Conservation (phyloP, 2,329 filamentous ascomycete genomes). For the Bipolaris bicolor region DNA sequence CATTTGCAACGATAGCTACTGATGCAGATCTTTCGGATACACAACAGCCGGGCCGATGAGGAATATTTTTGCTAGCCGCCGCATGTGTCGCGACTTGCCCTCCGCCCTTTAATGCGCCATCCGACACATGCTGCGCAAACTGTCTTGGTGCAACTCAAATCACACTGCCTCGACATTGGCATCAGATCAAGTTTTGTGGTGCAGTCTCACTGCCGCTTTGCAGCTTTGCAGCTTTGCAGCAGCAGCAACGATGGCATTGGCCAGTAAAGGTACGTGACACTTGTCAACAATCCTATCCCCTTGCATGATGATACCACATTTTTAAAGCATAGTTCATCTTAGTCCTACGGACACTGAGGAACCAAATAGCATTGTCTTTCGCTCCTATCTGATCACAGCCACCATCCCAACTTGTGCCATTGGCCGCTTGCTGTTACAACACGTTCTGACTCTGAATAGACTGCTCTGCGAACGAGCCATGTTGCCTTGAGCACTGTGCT, state of each 20-base stretch:
- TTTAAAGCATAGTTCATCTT: constrained; percentile 54
- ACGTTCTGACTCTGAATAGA: constrained; percentile 13
- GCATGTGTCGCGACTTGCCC: constrained; percentile 1
- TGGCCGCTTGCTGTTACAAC: constrained; percentile 3
- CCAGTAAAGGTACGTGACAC: constrained; percentile 32
- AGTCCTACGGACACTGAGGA: constrained; percentile 49
- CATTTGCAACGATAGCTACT: constrained; percentile 25
- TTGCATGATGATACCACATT: constrained; percentile 48
- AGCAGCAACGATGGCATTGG: neutral
- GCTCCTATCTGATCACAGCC: constrained; percentile 49
- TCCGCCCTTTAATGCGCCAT: constrained; percentile 9
- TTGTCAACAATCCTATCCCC: constrained; percentile 9
- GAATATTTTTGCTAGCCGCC: constrained; percentile 4
- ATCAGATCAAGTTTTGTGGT: neutral
- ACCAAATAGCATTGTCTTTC: constrained; percentile 52
- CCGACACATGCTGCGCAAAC: constrained; percentile 7
- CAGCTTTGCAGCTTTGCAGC: neutral
- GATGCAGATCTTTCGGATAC: constrained; percentile 17
- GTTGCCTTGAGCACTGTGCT: neutral
- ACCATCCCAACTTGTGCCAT: neutral
- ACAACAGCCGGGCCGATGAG: constrained; percentile 10
- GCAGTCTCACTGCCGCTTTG: neutral
- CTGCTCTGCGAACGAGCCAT: neutral
- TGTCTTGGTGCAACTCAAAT: constrained; percentile 1
- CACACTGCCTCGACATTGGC: constrained; percentile 2